Evolutionary conservation across 495 filamentous ascomycete genomes (phyloP).

Genomic region (Clohesyomyces aquaticus): DNA sequence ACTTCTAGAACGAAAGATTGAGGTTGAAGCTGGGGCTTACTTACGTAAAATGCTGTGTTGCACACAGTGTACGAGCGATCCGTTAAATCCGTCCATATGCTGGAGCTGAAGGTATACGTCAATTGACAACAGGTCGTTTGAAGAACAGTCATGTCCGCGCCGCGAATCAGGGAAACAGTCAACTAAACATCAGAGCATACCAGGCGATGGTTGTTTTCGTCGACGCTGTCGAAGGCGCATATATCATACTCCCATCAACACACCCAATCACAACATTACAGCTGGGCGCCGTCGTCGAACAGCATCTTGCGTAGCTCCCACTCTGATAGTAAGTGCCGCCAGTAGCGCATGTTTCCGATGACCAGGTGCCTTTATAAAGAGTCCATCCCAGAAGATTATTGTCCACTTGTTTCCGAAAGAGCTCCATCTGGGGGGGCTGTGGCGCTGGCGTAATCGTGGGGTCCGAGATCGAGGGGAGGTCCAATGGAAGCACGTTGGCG

Average conservation of each 20-base stretch:
- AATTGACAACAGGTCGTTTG: no score
- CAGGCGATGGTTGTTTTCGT: constrained; percentile 2
- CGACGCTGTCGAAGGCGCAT: constrained; percentile 12
- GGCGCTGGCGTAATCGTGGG: constrained; percentile 30
- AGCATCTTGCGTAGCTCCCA: constrained; percentile 17
- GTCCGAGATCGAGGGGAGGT: constrained; percentile 1
- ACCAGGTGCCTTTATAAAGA: constrained; percentile 6
- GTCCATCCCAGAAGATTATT: constrained; percentile 27
- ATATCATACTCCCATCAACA: constrained; percentile 22
- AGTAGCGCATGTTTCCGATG: constrained; percentile 7
- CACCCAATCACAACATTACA: constrained; percentile 22
- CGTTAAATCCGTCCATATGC: constrained; percentile 16
- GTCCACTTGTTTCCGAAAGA: constrained; percentile 21
- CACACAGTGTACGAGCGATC: constrained; percentile 24
- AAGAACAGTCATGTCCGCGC: no score
- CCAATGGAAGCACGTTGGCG: not conserved
- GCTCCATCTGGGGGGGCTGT: constrained; percentile 10
- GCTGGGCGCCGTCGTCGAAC: constrained; percentile 12
- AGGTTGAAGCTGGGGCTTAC: no score
- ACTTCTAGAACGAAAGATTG: no score
- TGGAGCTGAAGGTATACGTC: constrained; percentile 2
- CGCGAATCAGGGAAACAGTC: no score
- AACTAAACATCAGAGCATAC: not conserved
- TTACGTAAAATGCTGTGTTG: constrained; percentile 27
- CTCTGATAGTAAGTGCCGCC: constrained; percentile 27